Evolutionary conservation across 2,329 filamentous ascomycete species (phyloP), one percentile per base, ranked within the genome.

Genomic region (Cyclaneusma minus): DNA sequence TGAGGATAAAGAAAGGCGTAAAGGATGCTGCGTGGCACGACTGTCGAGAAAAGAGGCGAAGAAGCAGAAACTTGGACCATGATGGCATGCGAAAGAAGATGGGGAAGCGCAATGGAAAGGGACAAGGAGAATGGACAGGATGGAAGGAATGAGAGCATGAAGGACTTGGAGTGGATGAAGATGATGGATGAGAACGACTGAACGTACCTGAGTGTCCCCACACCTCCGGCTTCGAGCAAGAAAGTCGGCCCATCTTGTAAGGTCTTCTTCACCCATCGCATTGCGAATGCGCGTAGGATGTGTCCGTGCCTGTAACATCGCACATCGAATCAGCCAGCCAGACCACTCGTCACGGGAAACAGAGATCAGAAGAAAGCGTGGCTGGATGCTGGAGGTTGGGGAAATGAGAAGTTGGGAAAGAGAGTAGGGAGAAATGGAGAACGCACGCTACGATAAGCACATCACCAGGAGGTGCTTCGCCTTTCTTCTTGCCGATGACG

Each of bases 191-290:
- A 6, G n/a, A n/a, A n/a, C n/a, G n/a, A n/a, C n/a, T n/a, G n/a
- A n/a, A 33, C 56, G 45, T 43, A 77, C 73, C 77, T 87, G 40
- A 91, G 47, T 3, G 78, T 80, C 0, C 79, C 81, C 1, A 89
- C 73, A 38, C 80, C 82, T n/a, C 82, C 82, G 5, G 82, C 79
- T 49, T 94, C 85, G n/a, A 94, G 56, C 34, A 93, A 60, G 47
- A 94, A 71, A 5, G 73, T 68, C 20, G 82, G 78, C 6, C 78
- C 83, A 25, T 83, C 74, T 29, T 69, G 65, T 31, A 94, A 57
- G 8, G 68, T 60, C 55, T 78, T 78, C 0, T 71, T 69, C 1
- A 74, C 65, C 85, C 85, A 94, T 16, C 84, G 64, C 60, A 87
- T 81, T 5, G 85, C 84, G 48, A 94, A 83, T 0, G 82, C 81